Percentiles rank a stretch among this genome's conserved stretches.
Conservation (phyloP, 805 yeast species). For the Clavispora santaluciae region DNA sequence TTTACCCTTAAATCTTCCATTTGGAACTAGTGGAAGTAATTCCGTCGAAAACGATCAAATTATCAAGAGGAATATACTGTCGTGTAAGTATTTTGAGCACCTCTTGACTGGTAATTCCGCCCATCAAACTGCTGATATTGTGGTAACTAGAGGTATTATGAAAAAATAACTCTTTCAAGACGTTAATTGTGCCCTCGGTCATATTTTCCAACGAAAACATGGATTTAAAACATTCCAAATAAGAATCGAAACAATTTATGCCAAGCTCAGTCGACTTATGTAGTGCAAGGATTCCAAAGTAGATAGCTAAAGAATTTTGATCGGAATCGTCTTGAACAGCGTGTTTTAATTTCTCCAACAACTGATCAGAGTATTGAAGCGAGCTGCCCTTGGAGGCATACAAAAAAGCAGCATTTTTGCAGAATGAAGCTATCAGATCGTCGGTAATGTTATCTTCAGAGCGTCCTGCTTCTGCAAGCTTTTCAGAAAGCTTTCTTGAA, state of each 20-base stretch:
- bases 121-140: conserved; percentile 64
- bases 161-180: conserved; percentile 30
- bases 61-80: conserved; percentile 77
- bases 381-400: conserved; percentile 43
- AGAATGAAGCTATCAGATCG: conserved; percentile 44
- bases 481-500: conserved; percentile 24
- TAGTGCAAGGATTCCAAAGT: conserved; percentile 40
- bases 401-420: conserved; percentile 56
- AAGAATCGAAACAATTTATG: conserved; percentile 17
- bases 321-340: background rate
- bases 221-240: conserved; percentile 17
- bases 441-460: conserved; percentile 24
- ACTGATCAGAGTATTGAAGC: conserved; percentile 1
- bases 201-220: conserved; percentile 14
- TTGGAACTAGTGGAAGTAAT: conserved; percentile 45
- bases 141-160: conserved; percentile 45
- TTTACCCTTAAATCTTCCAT: conserved; percentile 24
- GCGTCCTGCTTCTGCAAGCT: conserved; percentile 24
- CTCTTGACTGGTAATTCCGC: conserved; percentile 87
- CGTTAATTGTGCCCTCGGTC: conserved; percentile 13
- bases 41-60: conserved; percentile 71
- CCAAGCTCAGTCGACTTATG: conserved; percentile 15
- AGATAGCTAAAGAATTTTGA: conserved; percentile 23
- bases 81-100: conserved; percentile 67
- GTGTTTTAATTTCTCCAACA: conserved; percentile 1